Conservation (phyloP, 2,329 filamentous ascomycete species). For the Apiospora aurea region DNA sequence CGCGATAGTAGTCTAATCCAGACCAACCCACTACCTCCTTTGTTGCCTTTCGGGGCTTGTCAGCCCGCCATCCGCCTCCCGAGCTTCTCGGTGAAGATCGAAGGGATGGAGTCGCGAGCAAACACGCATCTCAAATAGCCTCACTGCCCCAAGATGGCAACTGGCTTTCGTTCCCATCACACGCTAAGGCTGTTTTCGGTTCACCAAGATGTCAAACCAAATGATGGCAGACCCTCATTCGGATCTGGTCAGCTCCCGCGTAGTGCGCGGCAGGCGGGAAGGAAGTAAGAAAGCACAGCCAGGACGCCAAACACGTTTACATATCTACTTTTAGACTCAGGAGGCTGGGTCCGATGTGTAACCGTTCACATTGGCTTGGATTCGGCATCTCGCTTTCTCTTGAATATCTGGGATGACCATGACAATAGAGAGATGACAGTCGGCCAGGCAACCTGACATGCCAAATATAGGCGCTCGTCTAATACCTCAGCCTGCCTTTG, state of each 20-base stretch:
- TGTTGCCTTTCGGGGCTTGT: slow-evolving; percentile 1
- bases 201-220: neutral
- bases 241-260: neutral
- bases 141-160: neutral
- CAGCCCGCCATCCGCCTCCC: slow-evolving; percentile 1
- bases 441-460: neutral
- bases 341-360: slow-evolving; percentile 11
- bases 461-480: slow-evolving; percentile 4
- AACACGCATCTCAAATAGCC: neutral
- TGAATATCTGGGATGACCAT: neutral
- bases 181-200: neutral
- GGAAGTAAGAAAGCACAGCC: neutral
- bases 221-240: neutral
- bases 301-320: neutral
- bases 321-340: slow-evolving; percentile 10
- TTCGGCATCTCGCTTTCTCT: neutral
- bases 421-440: neutral
- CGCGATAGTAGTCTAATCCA: neutral
- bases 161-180: neutral
- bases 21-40: neutral
- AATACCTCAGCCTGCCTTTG: neutral
- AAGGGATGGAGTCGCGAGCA: neutral
- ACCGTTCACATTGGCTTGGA: neutral
- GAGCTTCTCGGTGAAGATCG: neutral
- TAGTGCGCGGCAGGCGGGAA: neutral